phyloP scores from a whole-genome alignment of 176 grass and related monocot genomes.

The Eleusine indica region DNA sequence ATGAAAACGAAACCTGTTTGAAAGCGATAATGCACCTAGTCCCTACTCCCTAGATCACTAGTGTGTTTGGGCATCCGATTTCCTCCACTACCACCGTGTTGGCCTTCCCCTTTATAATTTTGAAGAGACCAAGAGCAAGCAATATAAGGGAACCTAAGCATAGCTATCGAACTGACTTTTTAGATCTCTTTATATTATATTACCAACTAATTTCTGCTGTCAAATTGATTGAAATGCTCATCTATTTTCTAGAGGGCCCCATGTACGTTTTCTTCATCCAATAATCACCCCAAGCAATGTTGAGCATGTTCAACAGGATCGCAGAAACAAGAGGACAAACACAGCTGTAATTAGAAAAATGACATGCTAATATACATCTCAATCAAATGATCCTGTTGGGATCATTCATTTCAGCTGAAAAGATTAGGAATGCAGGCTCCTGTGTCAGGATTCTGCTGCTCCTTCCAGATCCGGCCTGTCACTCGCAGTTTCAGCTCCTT shows the following conservation, averaged over 20 bases:
- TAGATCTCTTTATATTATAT: too few relatives aligned
- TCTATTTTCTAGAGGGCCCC: background rate
- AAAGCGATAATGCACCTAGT: background rate
- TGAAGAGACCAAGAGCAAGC: too few relatives aligned
- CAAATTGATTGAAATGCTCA: background rate
- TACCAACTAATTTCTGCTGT: too few relatives aligned
- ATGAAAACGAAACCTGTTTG: background rate
- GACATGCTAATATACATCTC: slow-evolving; percentile 27
- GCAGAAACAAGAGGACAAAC: background rate
- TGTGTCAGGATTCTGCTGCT: slow-evolving; percentile 28
- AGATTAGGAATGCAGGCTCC: slow-evolving; percentile 42
- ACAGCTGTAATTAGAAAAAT: background rate
- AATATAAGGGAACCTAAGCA: too few relatives aligned
- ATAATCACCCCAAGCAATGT: background rate
- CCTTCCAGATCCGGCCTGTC: slow-evolving; percentile 42
- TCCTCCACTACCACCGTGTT: background rate
- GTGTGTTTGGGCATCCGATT: background rate
- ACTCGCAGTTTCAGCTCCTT: slow-evolving; percentile 45
- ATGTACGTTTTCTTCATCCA: background rate
- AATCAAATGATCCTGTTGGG: background rate
- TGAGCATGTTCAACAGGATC: background rate
- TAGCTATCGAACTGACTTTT: too few relatives aligned
- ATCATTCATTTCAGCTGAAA: slow-evolving; percentile 30
- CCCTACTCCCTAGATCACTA: too few relatives aligned
- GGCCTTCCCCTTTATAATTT: too few relatives aligned